phyloP scores from a whole-genome alignment of 2,329 filamentous ascomycete genomes.

The Verticillium nonalfalfae region DNA sequence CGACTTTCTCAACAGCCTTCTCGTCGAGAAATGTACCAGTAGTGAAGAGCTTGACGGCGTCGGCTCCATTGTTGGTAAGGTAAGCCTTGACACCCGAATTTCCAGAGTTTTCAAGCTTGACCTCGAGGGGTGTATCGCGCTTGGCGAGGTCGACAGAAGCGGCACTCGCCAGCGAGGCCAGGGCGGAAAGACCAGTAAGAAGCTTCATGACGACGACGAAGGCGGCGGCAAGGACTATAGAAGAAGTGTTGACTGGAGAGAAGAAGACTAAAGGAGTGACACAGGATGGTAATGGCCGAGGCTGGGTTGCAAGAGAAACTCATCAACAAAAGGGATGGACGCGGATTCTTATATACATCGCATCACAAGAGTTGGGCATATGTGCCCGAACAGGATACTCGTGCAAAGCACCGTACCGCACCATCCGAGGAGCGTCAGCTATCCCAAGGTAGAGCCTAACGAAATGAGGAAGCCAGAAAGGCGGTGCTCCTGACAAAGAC shows the following conservation, averaged over 20 bases:
- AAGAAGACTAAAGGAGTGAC: not conserved
- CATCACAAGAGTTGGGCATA: not conserved
- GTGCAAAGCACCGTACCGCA: not conserved
- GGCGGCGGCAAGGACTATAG: not conserved
- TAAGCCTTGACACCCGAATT: conserved; percentile 40
- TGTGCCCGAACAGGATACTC: no score
- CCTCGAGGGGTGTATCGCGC: conserved; percentile 27
- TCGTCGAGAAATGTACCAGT: conserved; percentile 42
- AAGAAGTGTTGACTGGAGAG: not conserved
- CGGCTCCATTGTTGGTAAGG: conserved; percentile 38
- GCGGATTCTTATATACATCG: not conserved
- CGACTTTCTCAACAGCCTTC: conserved; percentile 40
- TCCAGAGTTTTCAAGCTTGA: conserved; percentile 30
- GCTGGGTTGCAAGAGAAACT: not conserved
- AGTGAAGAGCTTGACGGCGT: conserved; percentile 37
- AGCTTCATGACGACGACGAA: conserved; percentile 29
- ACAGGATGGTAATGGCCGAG: not conserved
- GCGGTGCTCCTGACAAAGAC: not conserved
- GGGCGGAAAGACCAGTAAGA: conserved; percentile 22
- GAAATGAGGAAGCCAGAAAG: not conserved
- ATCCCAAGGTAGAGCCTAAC: not conserved
- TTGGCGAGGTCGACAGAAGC: conserved; percentile 20
- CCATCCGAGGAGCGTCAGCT: not conserved
- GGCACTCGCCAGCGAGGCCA: conserved; percentile 26
- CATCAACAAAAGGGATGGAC: not conserved